A percentile compares a stretch with the other conserved stretches of the same genome.
Conservation (phyloP, 805 yeast species). For the Phaffomyces thermotolerans region DNA sequence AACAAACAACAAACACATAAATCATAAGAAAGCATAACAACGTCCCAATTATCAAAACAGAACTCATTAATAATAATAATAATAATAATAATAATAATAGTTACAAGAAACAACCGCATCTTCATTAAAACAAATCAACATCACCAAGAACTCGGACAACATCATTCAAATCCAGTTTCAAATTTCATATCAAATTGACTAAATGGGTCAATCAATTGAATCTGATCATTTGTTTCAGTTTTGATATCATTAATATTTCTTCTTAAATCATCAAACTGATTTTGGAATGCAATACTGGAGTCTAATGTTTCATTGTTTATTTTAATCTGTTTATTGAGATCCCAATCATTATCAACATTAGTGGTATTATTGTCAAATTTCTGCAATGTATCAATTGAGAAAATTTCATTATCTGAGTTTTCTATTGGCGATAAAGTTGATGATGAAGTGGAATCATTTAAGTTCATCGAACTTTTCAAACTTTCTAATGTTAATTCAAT, state of each 20-base stretch:
- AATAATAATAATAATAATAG: too few species aligned
- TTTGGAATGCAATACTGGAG: too few species aligned
- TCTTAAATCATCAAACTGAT: too few species aligned
- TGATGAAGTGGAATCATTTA: not conserved
- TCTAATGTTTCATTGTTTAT: too few species aligned
- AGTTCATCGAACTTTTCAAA: not conserved
- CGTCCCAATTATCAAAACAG: too few species aligned
- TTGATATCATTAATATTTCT: not conserved
- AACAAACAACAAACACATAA: too few species aligned
- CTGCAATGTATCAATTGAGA: conserved; percentile 5
- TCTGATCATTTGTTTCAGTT: not conserved
- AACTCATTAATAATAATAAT: too few species aligned
- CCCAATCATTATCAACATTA: too few species aligned
- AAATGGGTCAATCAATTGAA: not conserved
- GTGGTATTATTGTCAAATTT: not conserved
- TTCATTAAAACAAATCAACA: not conserved
- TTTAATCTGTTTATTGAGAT: not conserved
- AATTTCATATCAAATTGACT: conserved; percentile 1
- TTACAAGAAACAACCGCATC: too few species aligned
- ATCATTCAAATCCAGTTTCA: conserved; percentile 2
- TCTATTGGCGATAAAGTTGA: conserved; percentile 6
- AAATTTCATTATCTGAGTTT: conserved; percentile 5
- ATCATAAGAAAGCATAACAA: too few species aligned
- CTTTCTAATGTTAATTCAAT: not conserved
- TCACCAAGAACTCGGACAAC: not conserved